Evolutionary conservation across 2,329 filamentous ascomycete species (phyloP), one percentile per base, ranked within the genome.

Genomic region (Ophioceras dolichostomum): DNA sequence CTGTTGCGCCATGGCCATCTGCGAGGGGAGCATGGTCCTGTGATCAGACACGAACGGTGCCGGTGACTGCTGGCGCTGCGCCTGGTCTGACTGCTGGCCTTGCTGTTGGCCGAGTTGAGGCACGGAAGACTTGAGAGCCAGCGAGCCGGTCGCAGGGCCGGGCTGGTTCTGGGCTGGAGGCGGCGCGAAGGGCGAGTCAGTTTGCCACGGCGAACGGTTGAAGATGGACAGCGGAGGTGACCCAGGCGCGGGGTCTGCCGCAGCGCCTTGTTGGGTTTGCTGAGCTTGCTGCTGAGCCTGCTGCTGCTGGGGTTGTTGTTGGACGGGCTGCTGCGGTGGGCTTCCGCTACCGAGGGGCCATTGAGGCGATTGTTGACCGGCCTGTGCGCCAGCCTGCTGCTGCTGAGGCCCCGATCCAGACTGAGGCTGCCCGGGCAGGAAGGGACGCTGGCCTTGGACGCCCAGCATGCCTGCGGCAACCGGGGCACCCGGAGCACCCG

Each of bases 71-170:
- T 19, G 31, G 10, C 19, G 18, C 19, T 33, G 28, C 28, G 9
- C 10, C 14, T 38, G 42, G 19, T 35, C 24, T 14, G 20, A 13
- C 31, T 42, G 39, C 12, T 41, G 39, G 8, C 10, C 10, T 12
- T n/a, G 31, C 16, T 30, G 40, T 29, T 30, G 28, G 17, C 28
- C 21, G 12, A 24, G 37, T 16, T 31, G 36, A 13, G 30, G 24
- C n/a, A 33, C 22, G 12, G 22, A 26, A 8, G 22, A 26, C 22
- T 26, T 7, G 7, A 12, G 22, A 26, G 22, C 12, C 22, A 12
- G 12, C 8, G 22, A 26, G 12, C 8, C 22, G 12, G 22, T 12
- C 7, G 8, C 22, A 26, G 22, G 8, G 8, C 8, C 22, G 22
- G 12, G 8, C 22, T 26, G 22, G 22, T 12, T 12, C 22, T 26